Percentiles rank a stretch among this genome's conserved stretches.
Evolutionary conservation across 1,139 yeast genomes (phyloP).

Genomic region (Scheffersomyces illinoinensis): DNA sequence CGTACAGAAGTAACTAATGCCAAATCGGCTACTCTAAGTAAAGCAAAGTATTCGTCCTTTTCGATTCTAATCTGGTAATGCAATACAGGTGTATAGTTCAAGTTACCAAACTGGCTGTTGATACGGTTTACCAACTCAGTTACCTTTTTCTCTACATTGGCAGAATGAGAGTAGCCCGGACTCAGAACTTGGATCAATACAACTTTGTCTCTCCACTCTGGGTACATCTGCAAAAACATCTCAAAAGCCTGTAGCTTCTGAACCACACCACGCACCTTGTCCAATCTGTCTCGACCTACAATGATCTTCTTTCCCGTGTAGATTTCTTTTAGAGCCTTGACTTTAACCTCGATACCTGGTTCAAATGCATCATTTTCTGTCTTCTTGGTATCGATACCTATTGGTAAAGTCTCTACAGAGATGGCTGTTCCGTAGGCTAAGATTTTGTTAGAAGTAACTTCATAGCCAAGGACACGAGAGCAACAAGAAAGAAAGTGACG

Average conservation of each 20-base stretch:
- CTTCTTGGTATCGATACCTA: constrained; percentile 76
- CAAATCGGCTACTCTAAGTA: constrained; percentile 85
- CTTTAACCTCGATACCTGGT: constrained; percentile 35
- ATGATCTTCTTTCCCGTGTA: constrained; percentile 76
- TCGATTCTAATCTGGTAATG: constrained; percentile 90
- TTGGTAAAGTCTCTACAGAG: constrained; percentile 73
- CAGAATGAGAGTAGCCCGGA: constrained; percentile 62
- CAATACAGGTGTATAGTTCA: constrained; percentile 81
- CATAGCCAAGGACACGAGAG: constrained; percentile 76
- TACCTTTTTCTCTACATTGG: constrained; percentile 73
- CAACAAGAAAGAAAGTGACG: constrained; percentile 91
- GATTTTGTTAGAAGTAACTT: constrained; percentile 57
- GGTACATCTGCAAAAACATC: constrained; percentile 81
- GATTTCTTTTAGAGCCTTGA: constrained; percentile 56
- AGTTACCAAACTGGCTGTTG: constrained; percentile 78
- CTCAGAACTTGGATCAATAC: constrained; percentile 91
- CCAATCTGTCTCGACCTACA: constrained; percentile 81
- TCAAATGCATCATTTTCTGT: constrained; percentile 61
- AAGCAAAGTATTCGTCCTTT: constrained; percentile 84
- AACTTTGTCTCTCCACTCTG: constrained; percentile 87
- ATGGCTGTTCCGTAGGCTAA: constrained; percentile 77
- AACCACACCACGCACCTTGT: constrained; percentile 77
- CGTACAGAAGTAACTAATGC: constrained; percentile 88
- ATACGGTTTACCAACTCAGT: constrained; percentile 76
- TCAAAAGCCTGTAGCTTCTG: constrained; percentile 83